Conservation (phyloP, 495 filamentous ascomycete genomes). For the Umbilicaria muhlenbergii region DNA sequence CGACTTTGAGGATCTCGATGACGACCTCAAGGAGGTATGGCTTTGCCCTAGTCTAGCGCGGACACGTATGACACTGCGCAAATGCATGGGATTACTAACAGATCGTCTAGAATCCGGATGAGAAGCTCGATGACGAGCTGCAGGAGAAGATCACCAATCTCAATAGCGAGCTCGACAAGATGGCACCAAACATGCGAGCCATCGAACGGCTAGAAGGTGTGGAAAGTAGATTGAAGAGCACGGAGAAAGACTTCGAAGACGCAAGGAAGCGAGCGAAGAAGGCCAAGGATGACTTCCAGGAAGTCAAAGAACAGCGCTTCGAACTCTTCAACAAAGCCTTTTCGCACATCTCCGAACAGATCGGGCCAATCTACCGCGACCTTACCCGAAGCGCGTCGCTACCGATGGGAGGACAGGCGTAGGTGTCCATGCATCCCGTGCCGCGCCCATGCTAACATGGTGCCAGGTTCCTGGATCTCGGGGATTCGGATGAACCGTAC, state of each 20-base stretch:
- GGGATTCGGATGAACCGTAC: conserved; percentile 82
- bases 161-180: conserved; percentile 68
- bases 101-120: conserved; percentile 40
- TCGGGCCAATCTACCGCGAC: conserved; percentile 85
- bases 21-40: conserved; percentile 66
- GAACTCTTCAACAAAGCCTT: conserved; percentile 93
- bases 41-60: neutral
- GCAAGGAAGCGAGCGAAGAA: conserved; percentile 54
- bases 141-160: conserved; percentile 61
- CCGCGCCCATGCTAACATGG: too few relatives aligned
- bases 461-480: conserved; percentile 68
- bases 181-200: conserved; percentile 90
- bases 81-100: conserved; percentile 14
- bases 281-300: conserved; percentile 68
- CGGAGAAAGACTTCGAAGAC: conserved; percentile 79
- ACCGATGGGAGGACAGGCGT: conserved; percentile 80
- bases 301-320: conserved; percentile 65
- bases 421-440: conserved; percentile 10
- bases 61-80: neutral
- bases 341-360: conserved; percentile 86
- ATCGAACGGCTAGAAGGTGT: conserved; percentile 83
- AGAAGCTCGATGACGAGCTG: conserved; percentile 61
- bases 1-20: conserved; percentile 74
- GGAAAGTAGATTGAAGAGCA: conserved; percentile 64
- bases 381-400: conserved; percentile 73